Conservation (phyloP, 2,329 filamentous ascomycete species). For the Ophiostoma sp. region DNA sequence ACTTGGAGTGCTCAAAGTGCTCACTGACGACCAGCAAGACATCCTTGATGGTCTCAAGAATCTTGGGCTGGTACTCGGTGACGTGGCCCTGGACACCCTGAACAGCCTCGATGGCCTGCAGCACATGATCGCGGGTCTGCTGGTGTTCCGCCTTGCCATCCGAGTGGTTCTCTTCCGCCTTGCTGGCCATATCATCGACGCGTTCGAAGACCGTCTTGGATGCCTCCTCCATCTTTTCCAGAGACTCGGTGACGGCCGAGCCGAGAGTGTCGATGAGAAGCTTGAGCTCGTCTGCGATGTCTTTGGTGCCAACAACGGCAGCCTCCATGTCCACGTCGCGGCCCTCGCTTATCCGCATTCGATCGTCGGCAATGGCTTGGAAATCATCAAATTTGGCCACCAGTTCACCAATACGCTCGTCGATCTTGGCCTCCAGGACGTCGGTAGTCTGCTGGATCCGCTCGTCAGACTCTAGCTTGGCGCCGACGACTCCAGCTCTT, state of each 20-base stretch:
- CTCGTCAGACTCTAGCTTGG: conserved; percentile 81
- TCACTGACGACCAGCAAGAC: conserved; percentile 79
- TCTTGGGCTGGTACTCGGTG: conserved; percentile 81
- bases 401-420: conserved; percentile 71
- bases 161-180: conserved; percentile 72
- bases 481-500: conserved; percentile 73
- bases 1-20: conserved; percentile 85
- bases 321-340: conserved; percentile 72
- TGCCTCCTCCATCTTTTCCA: conserved; percentile 84
- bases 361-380: conserved; percentile 71
- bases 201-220: conserved; percentile 82
- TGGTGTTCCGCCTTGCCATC: conserved; percentile 78
- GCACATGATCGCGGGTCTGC: conserved; percentile 77
- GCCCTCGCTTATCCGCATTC: conserved; percentile 70
- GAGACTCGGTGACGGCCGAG: conserved; percentile 73
- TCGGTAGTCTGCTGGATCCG: conserved; percentile 65
- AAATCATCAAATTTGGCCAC: conserved; percentile 87
- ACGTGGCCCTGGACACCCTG: conserved; percentile 77
- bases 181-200: conserved; percentile 75
- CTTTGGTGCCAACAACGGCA: conserved; percentile 72
- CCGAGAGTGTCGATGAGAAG: conserved; percentile 83
- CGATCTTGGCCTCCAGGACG: conserved; percentile 55
- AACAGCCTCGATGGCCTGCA: conserved; percentile 70
- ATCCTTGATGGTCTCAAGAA: conserved; percentile 82
- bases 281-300: conserved; percentile 83